phyloP scores from a whole-genome alignment of 805 yeast genomes.

The Lipomyces orientalis region DNA sequence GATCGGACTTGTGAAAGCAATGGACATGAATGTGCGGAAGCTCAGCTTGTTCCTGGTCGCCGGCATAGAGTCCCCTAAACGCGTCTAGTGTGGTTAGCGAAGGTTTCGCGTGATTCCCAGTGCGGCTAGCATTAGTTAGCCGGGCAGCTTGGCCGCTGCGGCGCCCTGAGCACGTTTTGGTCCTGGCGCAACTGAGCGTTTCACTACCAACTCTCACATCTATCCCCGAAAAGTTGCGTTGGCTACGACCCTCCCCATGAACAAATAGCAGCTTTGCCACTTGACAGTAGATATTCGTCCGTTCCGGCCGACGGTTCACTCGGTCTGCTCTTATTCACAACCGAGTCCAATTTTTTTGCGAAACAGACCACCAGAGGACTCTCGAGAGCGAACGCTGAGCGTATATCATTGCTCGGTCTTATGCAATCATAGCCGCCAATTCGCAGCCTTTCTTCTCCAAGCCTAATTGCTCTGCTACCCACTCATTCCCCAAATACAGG shows the following conservation, averaged over 20 bases:
- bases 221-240: not conserved
- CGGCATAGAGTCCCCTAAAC: conserved; percentile 71
- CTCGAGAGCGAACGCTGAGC: not conserved
- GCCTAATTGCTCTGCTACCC: not conserved
- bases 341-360: not conserved
- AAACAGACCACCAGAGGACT: not conserved
- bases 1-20: conserved; percentile 89
- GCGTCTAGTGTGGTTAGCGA: conserved; percentile 54
- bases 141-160: too few relatives aligned
- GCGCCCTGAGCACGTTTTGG: not conserved
- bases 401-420: not conserved
- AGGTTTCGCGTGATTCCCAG: not conserved
- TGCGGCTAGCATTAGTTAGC: not conserved
- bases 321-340: not conserved
- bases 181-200: not conserved
- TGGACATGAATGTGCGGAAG: conserved; percentile 85
- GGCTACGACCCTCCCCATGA: not conserved
- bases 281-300: not conserved
- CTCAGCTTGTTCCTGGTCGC: conserved; percentile 46
- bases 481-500: not conserved
- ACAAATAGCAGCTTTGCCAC: not conserved
- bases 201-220: not conserved
- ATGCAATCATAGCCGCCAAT: not conserved
- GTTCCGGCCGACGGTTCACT: not conserved
- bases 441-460: not conserved